Evolutionary conservation across 2,329 filamentous ascomycete genomes (phyloP).

Genomic region (Delphinella strobiligena): DNA sequence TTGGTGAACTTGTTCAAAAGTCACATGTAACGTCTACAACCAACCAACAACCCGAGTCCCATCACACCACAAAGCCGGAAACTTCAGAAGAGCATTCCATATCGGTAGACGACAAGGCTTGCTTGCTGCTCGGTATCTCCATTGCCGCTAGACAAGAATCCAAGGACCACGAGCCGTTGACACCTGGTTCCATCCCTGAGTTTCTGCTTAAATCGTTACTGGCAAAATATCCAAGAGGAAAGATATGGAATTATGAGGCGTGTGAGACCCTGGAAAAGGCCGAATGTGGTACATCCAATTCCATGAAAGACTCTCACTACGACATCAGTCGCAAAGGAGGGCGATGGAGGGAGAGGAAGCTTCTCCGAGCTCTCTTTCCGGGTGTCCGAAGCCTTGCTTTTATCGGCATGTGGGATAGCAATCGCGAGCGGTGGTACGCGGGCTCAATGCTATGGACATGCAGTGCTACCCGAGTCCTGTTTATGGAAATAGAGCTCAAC

Average conservation of each 20-base stretch:
- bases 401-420: slow-evolving; percentile 35
- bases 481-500: slow-evolving; percentile 25
- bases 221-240: slow-evolving; percentile 21
- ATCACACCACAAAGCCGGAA: no score
- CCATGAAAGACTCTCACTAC: no score
- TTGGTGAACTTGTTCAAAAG: slow-evolving; percentile 10
- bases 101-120: background rate
- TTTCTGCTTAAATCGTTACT: slow-evolving; percentile 14
- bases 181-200: slow-evolving; percentile 6
- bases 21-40: background rate
- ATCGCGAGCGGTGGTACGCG: slow-evolving; percentile 13
- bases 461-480: slow-evolving; percentile 22
- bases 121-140: slow-evolving; percentile 4
- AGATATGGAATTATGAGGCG: slow-evolving; percentile 22
- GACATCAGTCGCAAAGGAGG: slow-evolving; percentile 2
- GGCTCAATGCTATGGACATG: slow-evolving; percentile 27
- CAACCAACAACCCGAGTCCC: background rate
- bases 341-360: slow-evolving; percentile 4
- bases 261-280: slow-evolving; percentile 9
- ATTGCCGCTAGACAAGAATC: background rate
- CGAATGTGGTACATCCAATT: background rate
- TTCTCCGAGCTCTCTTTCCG: slow-evolving; percentile 22
- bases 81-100: background rate
- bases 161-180: background rate
- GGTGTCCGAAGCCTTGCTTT: slow-evolving; percentile 33